Evolutionary conservation across 1,139 yeast genomes (phyloP).

Genomic region (Kurtzmaniella natalensis): DNA sequence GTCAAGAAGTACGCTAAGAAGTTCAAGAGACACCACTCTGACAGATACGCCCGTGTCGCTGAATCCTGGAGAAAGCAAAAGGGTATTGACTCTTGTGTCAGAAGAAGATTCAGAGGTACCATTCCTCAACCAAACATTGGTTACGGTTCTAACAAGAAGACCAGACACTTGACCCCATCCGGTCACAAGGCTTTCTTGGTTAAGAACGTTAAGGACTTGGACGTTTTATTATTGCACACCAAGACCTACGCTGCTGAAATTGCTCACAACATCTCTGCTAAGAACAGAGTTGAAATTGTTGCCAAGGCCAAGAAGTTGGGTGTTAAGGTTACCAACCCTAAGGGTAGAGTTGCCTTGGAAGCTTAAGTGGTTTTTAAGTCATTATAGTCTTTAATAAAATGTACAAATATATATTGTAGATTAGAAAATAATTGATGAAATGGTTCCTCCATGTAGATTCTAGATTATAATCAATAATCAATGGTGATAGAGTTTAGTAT

Average conservation of each 20-base stretch:
- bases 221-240: slow-evolving; percentile 94
- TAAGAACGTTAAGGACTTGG: slow-evolving; percentile 89
- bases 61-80: slow-evolving; percentile 99
- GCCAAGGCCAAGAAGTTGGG: slow-evolving; percentile 98
- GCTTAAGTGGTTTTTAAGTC: slow-evolving; percentile 52
- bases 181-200: slow-evolving; percentile 98
- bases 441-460: slow-evolving; percentile 2
- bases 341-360: slow-evolving; percentile 97
- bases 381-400: slow-evolving; percentile 9
- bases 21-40: slow-evolving; percentile 99
- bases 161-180: slow-evolving; percentile 92
- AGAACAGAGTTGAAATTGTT: slow-evolving; percentile 95
- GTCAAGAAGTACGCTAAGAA: slow-evolving; percentile 98
- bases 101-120: slow-evolving; percentile 99
- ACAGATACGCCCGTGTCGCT: slow-evolving; percentile 97
- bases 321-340: slow-evolving; percentile 98
- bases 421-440: neutral
- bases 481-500: too few relatives aligned
- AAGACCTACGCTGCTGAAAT: slow-evolving; percentile 99
- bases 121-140: slow-evolving; percentile 99
- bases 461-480: slow-evolving; percentile 4
- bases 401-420: slow-evolving; percentile 9
- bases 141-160: slow-evolving; percentile 99
- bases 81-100: slow-evolving; percentile 99
- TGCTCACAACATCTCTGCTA: slow-evolving; percentile 97